Base-by-base conservation (phyloP, 2,329 filamentous ascomycete genomes). In the Diaporthe humulicola region DNA sequence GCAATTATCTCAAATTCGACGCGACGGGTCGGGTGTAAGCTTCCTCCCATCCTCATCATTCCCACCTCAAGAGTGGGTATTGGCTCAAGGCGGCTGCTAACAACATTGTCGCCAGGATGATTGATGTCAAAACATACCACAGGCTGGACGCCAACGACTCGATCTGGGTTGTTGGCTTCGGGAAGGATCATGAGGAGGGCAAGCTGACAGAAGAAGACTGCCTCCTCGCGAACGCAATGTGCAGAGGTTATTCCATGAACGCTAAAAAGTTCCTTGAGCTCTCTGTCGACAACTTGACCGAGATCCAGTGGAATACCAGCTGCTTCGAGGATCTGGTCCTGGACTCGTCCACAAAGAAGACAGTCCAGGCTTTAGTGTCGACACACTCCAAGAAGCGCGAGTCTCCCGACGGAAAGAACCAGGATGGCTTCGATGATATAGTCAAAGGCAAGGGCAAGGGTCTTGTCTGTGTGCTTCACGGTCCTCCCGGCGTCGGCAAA, bases 111-210 rank as follows among this genome's bases (percentile, higher is more conserved):
- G 14, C 25, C n/a, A 67, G 61, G 38, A 84, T 84, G 81, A 78
- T 84, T 67, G 83, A 84, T 76, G 79, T 79, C 74, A 80, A 81
- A 69, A 83, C 82, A 3, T 83, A 80, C 77, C 80, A 81, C 60
- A 78, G 81, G 19, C 70, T 80, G 66, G 78, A 80, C 30, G 75
- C 80, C 9, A 79, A 81, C 40, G 75, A 79, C 45, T 52, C 73
- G 0, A 81, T 82, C 74, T 70, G 69, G 7, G 77, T 82, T 15
- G 42, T 30, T 2, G 72, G 76, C 10, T 76, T 81, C 12, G 77
- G 73, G 1, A 75, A 78, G 28, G 58, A 74, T 17, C 70, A 73
- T 3, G 71, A 72, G 9, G 78, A 76, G 57, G 74, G 76, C 9
- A 78, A 78, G 25, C 70, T 83, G 25, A 79, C 79, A 0, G 81